phyloP scores from a whole-genome alignment of 2,329 filamentous ascomycete genomes.

The Penicillium sp. region DNA sequence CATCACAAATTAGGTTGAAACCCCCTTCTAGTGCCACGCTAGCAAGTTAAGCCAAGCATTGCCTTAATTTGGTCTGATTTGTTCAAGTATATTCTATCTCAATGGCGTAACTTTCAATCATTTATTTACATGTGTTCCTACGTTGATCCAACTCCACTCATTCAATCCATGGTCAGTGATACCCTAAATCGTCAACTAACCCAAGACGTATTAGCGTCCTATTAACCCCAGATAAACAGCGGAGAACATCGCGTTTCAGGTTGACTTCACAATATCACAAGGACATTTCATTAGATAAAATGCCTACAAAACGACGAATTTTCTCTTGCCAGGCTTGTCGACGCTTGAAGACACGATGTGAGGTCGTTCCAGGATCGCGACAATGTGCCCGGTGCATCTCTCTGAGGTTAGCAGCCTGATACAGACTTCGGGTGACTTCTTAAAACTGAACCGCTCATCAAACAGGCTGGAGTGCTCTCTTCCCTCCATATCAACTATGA shows the following conservation, averaged over 20 bases:
- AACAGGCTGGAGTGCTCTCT: slow-evolving; percentile 10
- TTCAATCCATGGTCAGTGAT: not conserved
- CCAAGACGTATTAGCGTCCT: slow-evolving; percentile 5
- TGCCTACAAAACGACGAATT: slow-evolving; percentile 10
- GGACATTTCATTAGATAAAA: not conserved
- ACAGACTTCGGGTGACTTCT: not conserved
- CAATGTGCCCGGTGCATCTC: slow-evolving; percentile 13
- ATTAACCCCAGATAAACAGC: slow-evolving; percentile 11
- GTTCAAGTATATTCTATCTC: too few species aligned
- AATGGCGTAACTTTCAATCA: too few species aligned
- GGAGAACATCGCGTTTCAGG: slow-evolving; percentile 10
- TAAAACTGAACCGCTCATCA: not conserved
- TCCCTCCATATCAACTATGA: slow-evolving; percentile 4
- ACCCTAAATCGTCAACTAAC: not conserved
- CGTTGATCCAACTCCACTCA: not conserved
- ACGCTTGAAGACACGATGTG: slow-evolving; percentile 22
- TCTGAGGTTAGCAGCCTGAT: slow-evolving; percentile 2
- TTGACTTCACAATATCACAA: slow-evolving; percentile 1
- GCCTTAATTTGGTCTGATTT: too few species aligned
- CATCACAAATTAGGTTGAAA: too few species aligned
- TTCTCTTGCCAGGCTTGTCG: slow-evolving; percentile 21
- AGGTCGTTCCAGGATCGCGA: slow-evolving; percentile 5
- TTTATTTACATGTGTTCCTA: too few species aligned
- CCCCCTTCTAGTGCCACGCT: too few species aligned
- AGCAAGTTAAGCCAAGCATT: too few species aligned